Percentiles rank a stretch among this genome's conserved stretches.
phyloP scores from a whole-genome alignment of 306 rosid genomes.

The Oxytropis ochrocephala region DNA sequence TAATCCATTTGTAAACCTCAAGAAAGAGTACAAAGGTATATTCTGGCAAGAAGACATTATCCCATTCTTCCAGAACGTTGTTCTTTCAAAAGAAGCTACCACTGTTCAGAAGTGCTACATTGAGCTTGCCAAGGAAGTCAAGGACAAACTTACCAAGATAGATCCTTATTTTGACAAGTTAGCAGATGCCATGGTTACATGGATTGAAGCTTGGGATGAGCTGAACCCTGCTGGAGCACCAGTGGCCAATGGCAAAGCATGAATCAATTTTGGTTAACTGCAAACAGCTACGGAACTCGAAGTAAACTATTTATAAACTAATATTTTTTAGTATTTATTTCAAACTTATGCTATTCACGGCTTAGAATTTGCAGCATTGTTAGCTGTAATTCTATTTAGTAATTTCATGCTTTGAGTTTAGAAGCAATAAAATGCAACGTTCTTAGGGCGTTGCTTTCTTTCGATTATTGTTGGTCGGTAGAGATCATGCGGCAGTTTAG shows the following conservation, averaged over 20 bases:
- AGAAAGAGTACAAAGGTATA: slow-evolving; percentile 43
- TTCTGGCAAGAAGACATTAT: slow-evolving; percentile 47
- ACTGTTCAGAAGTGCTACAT: slow-evolving; percentile 81
- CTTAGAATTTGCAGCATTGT: slow-evolving; percentile 29
- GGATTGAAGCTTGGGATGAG: slow-evolving; percentile 81
- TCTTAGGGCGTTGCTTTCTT: slow-evolving; percentile 15
- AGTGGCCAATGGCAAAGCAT: slow-evolving; percentile 27
- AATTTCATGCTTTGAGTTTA: slow-evolving; percentile 27
- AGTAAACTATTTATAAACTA: slow-evolving; percentile 13
- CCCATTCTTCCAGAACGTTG: slow-evolving; percentile 29
- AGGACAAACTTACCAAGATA: slow-evolving; percentile 66
- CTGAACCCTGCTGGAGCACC: slow-evolving; percentile 48
- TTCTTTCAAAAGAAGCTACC: slow-evolving; percentile 71
- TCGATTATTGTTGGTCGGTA: neutral
- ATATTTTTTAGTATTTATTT: neutral
- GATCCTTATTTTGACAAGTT: slow-evolving; percentile 81
- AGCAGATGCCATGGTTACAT: slow-evolving; percentile 64
- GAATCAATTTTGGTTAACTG: slow-evolving; percentile 18
- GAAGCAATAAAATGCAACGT: slow-evolving; percentile 27
- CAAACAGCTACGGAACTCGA: neutral
- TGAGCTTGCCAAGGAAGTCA: slow-evolving; percentile 78
- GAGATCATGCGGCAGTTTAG: slow-evolving; percentile 1
- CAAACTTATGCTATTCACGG: neutral
- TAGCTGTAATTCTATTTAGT: slow-evolving; percentile 23
- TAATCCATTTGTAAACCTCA: slow-evolving; percentile 36